phyloP scores from a whole-genome alignment of 768 basidiomycete species.

The Tephrocybe sp. region DNA sequence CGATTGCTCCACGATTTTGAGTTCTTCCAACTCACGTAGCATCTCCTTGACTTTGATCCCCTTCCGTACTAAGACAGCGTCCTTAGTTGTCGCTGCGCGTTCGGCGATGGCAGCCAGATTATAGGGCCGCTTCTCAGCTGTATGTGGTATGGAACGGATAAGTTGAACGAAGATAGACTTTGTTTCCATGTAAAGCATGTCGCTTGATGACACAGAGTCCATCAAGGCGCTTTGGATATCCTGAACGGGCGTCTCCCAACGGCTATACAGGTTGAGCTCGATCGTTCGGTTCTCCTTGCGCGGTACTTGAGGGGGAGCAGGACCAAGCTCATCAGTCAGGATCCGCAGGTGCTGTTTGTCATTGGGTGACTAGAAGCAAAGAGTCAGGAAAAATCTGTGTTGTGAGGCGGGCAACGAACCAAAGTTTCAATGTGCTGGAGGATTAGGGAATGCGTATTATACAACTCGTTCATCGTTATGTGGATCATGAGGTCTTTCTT shows the following conservation, averaged over 20 bases:
- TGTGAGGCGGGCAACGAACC: conserved; percentile 46
- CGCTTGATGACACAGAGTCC: conserved; percentile 95
- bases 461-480: conserved; percentile 98
- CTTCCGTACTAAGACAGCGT: conserved; percentile 90
- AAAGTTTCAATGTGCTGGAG: conserved; percentile 93
- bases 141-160: conserved; percentile 88
- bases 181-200: conserved; percentile 99
- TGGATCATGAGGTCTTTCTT: conserved; percentile 99
- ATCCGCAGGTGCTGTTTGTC: conserved; percentile 98
- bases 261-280: conserved; percentile 89
- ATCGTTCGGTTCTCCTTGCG: conserved; percentile 97
- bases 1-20: conserved; percentile 74
- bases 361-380: conserved; percentile 74
- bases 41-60: conserved; percentile 99
- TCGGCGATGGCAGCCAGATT: conserved; percentile 89
- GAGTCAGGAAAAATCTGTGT: background rate
- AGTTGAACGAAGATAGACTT: conserved; percentile 99
- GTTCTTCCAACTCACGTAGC: conserved; percentile 92
- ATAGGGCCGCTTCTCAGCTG: conserved; percentile 84
- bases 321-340: conserved; percentile 92
- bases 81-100: conserved; percentile 95
- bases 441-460: conserved; percentile 96
- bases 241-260: conserved; percentile 99
- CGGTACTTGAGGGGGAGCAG: conserved; percentile 92
- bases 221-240: conserved; percentile 96